Evolutionary conservation across 1,139 yeast species (phyloP), one percentile per base, ranked within the genome.

Genomic region (Kodamaea fungicola): DNA sequence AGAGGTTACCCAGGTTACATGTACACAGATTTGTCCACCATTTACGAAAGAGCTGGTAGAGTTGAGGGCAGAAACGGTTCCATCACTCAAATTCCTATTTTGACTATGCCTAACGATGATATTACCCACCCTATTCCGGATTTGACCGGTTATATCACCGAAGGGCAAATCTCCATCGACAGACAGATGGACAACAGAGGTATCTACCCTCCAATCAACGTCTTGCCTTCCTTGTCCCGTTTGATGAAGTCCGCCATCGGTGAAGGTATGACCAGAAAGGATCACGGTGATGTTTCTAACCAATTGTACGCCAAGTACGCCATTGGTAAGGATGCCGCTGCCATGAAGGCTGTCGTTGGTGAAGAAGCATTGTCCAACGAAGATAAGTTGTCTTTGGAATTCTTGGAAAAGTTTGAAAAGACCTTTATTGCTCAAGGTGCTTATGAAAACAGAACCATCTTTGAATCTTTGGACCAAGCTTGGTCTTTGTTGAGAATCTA

Each of bases 1-100:
- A 89, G 99, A 82, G 99, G 99, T 75, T 92, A 92, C 70, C 99
- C 99, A 47, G 99, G 99, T 85, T 92, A 92, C 68, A 92, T 92
- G 99, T 92, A 92, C 73, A 92, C 99, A 36, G 98, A 92, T 83
- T 87, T 92, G 75, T 86, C 97, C 39, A 92, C 97, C 43, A 89
- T 92, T 59, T 92, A 92, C 66, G 99, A 92, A 74, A 86, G 99
- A 74, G 99, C 99, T 32, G 99, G 99, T 64, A 85, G 99, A 75
- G 98, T 92, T 48, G 98, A 94, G 71, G 99, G 99, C 50, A 85
- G 98, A 73, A 92, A 94, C 60, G 99, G 99, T 62, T 92, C 98
- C 38, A 92, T 92, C 61, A 92, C 99, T 36, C 99, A 92, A 73
- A 87, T 92, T 64, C 99, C 99, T 43, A 92, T 92, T 64, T 80